A percentile compares a stretch with the other conserved stretches of the same genome.
These are phyloP conservation scores for Cryphonectria radicalis DNA, from an alignment of 2,329 filamentous ascomycete genomes.

Conservation along the genomic window DNA sequence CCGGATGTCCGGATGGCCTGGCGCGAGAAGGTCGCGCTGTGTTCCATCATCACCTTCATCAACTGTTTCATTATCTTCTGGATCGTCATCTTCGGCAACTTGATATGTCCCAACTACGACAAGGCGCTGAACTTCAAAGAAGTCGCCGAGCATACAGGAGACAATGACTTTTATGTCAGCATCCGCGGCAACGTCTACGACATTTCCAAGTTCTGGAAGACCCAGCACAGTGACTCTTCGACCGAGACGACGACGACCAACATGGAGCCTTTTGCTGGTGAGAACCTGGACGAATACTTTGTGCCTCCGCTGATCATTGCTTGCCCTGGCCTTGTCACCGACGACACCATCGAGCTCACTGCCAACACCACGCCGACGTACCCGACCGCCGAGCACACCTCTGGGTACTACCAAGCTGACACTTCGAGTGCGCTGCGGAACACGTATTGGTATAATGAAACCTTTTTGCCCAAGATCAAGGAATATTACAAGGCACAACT, in stretches of 20 bases:
- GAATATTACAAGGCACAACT: constrained; percentile 87
- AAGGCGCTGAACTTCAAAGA: constrained; percentile 82
- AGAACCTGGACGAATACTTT: constrained; percentile 85
- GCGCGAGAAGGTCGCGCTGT: constrained; percentile 90
- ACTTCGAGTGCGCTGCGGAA: constrained; percentile 61
- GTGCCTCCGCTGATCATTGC: constrained; percentile 73
- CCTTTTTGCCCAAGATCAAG: constrained; percentile 78
- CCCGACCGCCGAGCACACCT: constrained; percentile 67
- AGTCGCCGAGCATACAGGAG: constrained; percentile 70
- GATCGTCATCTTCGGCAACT: constrained; percentile 81
- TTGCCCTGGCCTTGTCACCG: constrained; percentile 73
- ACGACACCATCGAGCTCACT: constrained; percentile 58
- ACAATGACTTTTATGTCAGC: constrained; percentile 82
- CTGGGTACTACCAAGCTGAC: constrained; percentile 64
- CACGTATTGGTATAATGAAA: constrained; percentile 75
- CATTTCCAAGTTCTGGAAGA: constrained; percentile 83
- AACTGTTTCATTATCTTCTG: constrained; percentile 88
- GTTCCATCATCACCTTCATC: constrained; percentile 77
- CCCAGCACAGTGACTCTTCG: constrained; percentile 77
- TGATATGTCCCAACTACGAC: constrained; percentile 89
- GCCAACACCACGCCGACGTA: constrained; percentile 67
- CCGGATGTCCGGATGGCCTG: constrained; percentile 97
- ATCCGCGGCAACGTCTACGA: constrained; percentile 91
- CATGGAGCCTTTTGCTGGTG: constrained; percentile 80
- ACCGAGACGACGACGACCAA: constrained; percentile 62